A percentile compares a stretch with the other conserved stretches of the same genome.
These are phyloP conservation scores for Lathyrus sativus DNA, from an alignment of 306 rosid genomes.

Conservation along the genomic window DNA sequence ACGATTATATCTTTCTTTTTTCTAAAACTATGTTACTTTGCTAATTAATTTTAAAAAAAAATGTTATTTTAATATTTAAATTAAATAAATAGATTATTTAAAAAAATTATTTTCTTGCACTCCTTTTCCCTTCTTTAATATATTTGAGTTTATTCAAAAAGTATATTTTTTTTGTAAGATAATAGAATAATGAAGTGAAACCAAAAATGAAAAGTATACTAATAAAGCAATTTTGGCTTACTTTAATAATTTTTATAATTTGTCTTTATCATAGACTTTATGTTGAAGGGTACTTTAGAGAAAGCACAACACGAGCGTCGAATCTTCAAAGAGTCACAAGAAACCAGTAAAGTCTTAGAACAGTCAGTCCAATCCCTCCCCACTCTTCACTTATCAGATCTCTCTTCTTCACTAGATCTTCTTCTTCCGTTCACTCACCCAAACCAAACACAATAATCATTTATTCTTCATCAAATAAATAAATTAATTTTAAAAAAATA, in stretches of 20 bases:
- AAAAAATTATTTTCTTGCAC: too few species aligned
- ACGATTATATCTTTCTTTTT: too few species aligned
- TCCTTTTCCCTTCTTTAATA: too few species aligned
- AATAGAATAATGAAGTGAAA: too few species aligned
- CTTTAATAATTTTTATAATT: neutral
- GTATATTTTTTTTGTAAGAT: too few species aligned
- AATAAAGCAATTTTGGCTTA: neutral
- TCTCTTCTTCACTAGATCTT: neutral
- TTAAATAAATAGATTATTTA: too few species aligned
- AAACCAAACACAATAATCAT: neutral
- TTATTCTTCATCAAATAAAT: neutral
- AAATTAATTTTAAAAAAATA: neutral
- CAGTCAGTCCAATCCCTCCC: conserved; percentile 3
- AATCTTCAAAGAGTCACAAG: neutral
- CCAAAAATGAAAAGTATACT: too few species aligned
- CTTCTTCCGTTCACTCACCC: neutral
- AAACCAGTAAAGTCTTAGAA: conserved; percentile 6
- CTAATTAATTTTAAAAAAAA: too few species aligned
- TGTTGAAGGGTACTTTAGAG: conserved; percentile 41
- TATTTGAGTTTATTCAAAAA: too few species aligned
- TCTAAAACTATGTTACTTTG: too few species aligned
- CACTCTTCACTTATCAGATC: conserved; percentile 12
- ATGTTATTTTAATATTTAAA: too few species aligned
- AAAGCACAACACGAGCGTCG: conserved; percentile 22
- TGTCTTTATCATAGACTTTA: neutral